Evolutionary conservation across 208 protist genomes (phyloP).

Genomic region (Wallacemonas sp.): DNA sequence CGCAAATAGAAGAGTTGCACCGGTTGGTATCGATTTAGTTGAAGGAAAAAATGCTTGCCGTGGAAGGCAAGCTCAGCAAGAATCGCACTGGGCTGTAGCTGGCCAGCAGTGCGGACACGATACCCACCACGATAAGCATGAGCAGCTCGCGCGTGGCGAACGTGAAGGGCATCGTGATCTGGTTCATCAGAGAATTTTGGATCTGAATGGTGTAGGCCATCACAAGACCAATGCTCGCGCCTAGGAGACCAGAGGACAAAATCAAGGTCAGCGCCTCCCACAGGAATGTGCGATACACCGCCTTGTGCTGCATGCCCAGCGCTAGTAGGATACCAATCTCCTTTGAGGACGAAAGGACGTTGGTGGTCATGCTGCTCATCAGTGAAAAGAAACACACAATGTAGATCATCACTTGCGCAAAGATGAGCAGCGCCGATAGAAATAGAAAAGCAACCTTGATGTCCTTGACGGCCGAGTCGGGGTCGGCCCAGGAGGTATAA

Average conservation of each 20-base stretch:
- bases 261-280: constrained; percentile 93
- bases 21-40: constrained; percentile 1
- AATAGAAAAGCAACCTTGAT: constrained; percentile 39
- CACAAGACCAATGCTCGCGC: constrained; percentile 75
- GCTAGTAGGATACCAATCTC: constrained; percentile 91
- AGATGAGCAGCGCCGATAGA: constrained; percentile 81
- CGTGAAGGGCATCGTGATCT: constrained; percentile 84
- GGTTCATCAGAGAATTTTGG: constrained; percentile 82
- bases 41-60: neutral
- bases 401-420: constrained; percentile 79
- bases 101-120: constrained; percentile 21
- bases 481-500: constrained; percentile 18
- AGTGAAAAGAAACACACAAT: constrained; percentile 92
- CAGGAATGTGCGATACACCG: constrained; percentile 80
- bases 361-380: constrained; percentile 73
- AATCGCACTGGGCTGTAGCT: constrained; percentile 25
- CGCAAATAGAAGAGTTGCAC: too few species aligned
- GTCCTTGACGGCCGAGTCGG: constrained; percentile 16
- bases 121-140: constrained; percentile 6
- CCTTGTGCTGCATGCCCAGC: constrained; percentile 60
- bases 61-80: constrained; percentile 13
- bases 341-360: constrained; percentile 89
- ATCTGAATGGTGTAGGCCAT: constrained; percentile 82
- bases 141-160: constrained; percentile 51
- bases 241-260: constrained; percentile 75